These are phyloP conservation scores for Urostyla sp. DNA, from an alignment of 73 alveolate genomes.

Conservation along the genomic window DNA sequence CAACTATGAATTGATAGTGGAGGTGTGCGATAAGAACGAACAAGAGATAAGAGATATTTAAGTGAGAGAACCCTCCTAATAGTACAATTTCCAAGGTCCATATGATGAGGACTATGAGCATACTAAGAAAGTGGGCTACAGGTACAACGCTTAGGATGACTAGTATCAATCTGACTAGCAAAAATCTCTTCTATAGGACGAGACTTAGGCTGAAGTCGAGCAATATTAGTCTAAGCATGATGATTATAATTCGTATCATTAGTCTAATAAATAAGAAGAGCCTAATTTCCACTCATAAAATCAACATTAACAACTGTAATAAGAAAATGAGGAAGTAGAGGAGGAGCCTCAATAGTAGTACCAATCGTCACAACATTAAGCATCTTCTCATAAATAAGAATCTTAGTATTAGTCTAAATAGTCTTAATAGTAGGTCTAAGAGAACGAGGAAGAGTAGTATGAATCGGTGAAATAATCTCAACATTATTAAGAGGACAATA, in stretches of 20 bases:
- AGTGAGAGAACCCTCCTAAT: too few relatives aligned
- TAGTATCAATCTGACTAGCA: not conserved
- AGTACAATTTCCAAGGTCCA: too few relatives aligned
- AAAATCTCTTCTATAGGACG: not conserved
- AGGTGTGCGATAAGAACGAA: not conserved
- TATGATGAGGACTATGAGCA: too few relatives aligned
- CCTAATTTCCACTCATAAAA: too few relatives aligned
- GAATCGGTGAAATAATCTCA: constrained; percentile 9
- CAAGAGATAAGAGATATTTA: not conserved
- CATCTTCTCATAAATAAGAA: not conserved
- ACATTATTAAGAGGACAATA: not conserved
- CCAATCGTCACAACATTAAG: not conserved
- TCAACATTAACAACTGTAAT: not conserved
- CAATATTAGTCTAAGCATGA: not conserved
- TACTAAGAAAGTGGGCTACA: not conserved
- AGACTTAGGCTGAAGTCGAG: too few relatives aligned
- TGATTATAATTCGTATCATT: not conserved
- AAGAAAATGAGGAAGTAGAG: not conserved
- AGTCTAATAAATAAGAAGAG: not conserved
- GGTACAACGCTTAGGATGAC: not conserved
- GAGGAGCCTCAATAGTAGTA: not conserved
- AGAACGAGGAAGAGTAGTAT: not conserved
- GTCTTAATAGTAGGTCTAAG: constrained; percentile 15
- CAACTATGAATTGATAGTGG: constrained; percentile 48
- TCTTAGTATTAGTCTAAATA: not conserved